These are phyloP conservation scores for Rhododendron williamsianum DNA, from an alignment of 148 eudicot genomes.

Conservation along the genomic window DNA sequence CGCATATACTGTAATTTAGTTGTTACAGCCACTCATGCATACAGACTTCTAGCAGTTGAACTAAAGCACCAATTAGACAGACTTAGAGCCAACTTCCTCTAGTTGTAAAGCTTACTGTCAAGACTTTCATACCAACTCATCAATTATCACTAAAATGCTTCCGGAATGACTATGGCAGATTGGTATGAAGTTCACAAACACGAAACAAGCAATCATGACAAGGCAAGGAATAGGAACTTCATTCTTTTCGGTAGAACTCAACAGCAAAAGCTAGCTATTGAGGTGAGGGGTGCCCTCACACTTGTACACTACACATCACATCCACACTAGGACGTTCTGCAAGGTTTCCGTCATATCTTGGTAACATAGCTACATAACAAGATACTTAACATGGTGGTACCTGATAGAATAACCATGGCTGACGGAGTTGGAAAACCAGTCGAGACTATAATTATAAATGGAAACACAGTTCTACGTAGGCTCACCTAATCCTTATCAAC, in stretches of 20 bases:
- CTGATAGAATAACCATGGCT: too few species aligned
- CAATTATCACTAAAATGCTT: background rate
- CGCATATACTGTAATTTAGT: background rate
- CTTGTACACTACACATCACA: background rate
- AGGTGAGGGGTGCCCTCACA: background rate
- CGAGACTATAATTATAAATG: background rate
- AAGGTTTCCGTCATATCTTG: background rate
- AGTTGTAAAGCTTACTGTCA: background rate
- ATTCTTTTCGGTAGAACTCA: background rate
- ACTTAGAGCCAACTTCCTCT: background rate
- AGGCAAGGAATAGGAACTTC: background rate
- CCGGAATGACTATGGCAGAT: background rate
- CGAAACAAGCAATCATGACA: background rate
- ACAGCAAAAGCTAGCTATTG: background rate
- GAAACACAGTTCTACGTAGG: too few species aligned
- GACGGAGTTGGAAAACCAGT: background rate
- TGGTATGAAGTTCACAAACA: background rate
- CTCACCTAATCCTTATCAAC: background rate
- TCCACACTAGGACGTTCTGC: background rate
- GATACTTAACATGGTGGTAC: background rate
- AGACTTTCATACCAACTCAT: background rate
- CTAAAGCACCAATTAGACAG: background rate
- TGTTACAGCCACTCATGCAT: background rate
- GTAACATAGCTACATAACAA: background rate
- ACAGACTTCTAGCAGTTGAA: background rate